Base-by-base conservation (phyloP, 164 flowering plant genomes). In the Nymphaea colorata region DNA sequence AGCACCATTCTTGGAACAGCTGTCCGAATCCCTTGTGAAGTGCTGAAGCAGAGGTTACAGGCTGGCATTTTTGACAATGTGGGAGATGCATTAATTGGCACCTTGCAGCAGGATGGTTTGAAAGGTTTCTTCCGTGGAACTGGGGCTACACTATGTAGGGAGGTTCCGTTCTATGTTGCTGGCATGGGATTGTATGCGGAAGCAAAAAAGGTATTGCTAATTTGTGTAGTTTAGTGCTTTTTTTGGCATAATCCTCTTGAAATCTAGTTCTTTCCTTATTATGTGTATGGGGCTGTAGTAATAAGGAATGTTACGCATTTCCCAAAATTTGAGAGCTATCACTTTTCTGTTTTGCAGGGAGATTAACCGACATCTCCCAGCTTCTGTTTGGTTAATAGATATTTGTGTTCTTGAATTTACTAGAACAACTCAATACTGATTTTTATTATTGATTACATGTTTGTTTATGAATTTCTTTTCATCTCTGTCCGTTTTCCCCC, bases 81-180 rank as follows among this genome's bases (percentile, higher is more conserved):
- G 15, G 97, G 98, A n/a, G 89, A 95, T 73, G 99, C 97, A 67
- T 79, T 95, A 71, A 77, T 87, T 59, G 95, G 94, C 45, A 95
- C 99, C 14, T 79, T 91, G 86, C 80, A 82, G 4, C 94, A 88
- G 77, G 98, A 95, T 84, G 99, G 99, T 66, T 76, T 86, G 3
- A 84, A 76, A 79, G 99, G 98, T 53, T 95, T 95, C 77, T 95
- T 95, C 73, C 96, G 99, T 64, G 99, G 99, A 71, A 95, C 98
- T 66, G 96, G 94, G 67, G 98, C 96, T 17, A 95, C 99, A 64
- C 96, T 95, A 69, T 92, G 86, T 70, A 85, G 99, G 51, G 99
- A 95, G 77, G 93, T 95, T 79, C 99, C 99, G 6, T 90, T 95
- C 70, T 95, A 95, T 78, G 99, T 95, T 65, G 97, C 95, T 67